A percentile compares a stretch with the other conserved stretches of the same genome.
Conservation (phyloP, 441 rosid species). For the Adansonia grandidieri region DNA sequence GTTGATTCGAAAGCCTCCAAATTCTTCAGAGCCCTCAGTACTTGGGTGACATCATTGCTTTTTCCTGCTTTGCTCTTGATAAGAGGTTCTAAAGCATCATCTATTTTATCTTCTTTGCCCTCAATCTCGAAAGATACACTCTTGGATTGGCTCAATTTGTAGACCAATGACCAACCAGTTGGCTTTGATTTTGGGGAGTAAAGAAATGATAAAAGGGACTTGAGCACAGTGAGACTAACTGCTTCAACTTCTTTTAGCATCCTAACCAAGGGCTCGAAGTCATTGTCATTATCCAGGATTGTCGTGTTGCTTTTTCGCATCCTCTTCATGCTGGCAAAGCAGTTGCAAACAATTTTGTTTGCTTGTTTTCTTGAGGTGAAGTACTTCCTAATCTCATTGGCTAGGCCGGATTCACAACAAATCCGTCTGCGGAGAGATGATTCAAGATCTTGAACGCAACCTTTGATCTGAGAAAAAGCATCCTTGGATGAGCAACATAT, state of each 20-base stretch:
- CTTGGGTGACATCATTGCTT: constrained; percentile 2
- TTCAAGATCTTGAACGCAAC: constrained; percentile 26
- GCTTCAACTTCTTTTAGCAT: constrained; percentile 13
- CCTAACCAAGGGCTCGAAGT: neutral
- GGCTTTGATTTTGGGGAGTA: constrained; percentile 26
- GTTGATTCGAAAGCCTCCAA: constrained; percentile 30
- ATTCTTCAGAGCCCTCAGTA: constrained; percentile 20
- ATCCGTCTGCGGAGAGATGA: constrained; percentile 29
- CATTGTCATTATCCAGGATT: neutral
- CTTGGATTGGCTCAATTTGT: constrained; percentile 29
- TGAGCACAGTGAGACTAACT: constrained; percentile 24
- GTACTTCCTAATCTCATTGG: constrained; percentile 27
- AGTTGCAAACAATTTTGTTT: constrained; percentile 27
- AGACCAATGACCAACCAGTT: constrained; percentile 27
- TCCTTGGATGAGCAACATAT: constrained; percentile 29
- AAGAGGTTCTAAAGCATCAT: constrained; percentile 15
- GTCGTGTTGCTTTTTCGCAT: neutral
- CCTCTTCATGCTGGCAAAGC: constrained; percentile 22
- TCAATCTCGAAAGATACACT: neutral
- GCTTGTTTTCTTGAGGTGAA: constrained; percentile 27
- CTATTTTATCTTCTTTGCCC: constrained; percentile 15
- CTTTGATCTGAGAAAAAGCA: constrained; percentile 29
- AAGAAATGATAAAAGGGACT: constrained; percentile 26
- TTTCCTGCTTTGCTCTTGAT: constrained; percentile 26
- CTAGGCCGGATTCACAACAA: constrained; percentile 22